Percentiles rank a stretch among this genome's conserved stretches.
Conservation (phyloP, 164 flowering plant genomes). For the grape (Vitis vinifera) region ASM3070453v1 NC_081823.1:2814001-2814500, state of each 20-base stretch:
- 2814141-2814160: not conserved
- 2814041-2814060: not conserved
- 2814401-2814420: too few species aligned
- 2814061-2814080: not conserved
- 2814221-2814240: constrained; percentile 42
- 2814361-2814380: too few species aligned
- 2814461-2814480: too few species aligned
- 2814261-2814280: constrained; percentile 42
- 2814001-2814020: constrained; percentile 80
- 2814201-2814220: constrained; percentile 13
- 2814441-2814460: too few species aligned
- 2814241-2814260: constrained; percentile 31
- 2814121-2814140: constrained; percentile 28
- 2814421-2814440: too few species aligned
- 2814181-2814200: constrained; percentile 40
- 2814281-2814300: constrained; percentile 1
- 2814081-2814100: not conserved
- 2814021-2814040: constrained; percentile 52
- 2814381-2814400: too few species aligned
- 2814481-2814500: too few species aligned
- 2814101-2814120: not conserved
- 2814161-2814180: not conserved
- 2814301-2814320: not conserved
- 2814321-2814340: not conserved
- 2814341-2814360: too few species aligned